These are phyloP conservation scores for Trichoderma guizhouense DNA, from an alignment of 2,329 filamentous ascomycete genomes.

Conservation along the genomic window DNA sequence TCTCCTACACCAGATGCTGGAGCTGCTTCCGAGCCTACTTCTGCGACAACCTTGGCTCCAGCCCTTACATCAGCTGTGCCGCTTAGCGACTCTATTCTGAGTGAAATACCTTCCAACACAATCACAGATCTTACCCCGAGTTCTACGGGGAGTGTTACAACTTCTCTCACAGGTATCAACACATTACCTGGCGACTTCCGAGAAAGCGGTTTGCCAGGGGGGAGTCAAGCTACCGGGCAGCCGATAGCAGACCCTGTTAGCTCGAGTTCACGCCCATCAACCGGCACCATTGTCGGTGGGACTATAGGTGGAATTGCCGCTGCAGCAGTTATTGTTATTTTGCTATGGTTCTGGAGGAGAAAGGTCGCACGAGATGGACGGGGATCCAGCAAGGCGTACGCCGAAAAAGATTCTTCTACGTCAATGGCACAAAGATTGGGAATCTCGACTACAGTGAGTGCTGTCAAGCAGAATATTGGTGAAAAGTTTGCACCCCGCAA, in stretches of 20 bases:
- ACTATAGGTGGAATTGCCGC: conserved; percentile 48
- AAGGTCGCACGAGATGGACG: conserved; percentile 24
- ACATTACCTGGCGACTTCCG: background rate
- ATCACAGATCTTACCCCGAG: background rate
- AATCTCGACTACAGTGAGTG: background rate
- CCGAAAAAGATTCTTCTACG: conserved; percentile 47
- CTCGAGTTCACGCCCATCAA: conserved; percentile 20
- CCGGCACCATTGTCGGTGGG: conserved; percentile 46
- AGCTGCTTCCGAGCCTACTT: background rate
- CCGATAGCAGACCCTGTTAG: background rate
- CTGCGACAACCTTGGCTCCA: background rate
- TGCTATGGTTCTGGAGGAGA: conserved; percentile 51
- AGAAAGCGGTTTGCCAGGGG: background rate
- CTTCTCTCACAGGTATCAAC: background rate
- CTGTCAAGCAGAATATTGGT: background rate
- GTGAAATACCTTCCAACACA: background rate
- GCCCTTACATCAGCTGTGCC: background rate
- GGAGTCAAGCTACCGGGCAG: background rate
- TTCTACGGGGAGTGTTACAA: background rate
- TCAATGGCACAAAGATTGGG: conserved; percentile 13
- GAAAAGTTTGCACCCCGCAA: conserved; percentile 21
- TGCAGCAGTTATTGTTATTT: conserved; percentile 42
- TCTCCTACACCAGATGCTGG: background rate
- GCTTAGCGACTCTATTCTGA: background rate
- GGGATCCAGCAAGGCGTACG: background rate